Evolutionary conservation across 352 stramenopile species (phyloP).

Genomic region (Globisporangium acanthophoron): DNA sequence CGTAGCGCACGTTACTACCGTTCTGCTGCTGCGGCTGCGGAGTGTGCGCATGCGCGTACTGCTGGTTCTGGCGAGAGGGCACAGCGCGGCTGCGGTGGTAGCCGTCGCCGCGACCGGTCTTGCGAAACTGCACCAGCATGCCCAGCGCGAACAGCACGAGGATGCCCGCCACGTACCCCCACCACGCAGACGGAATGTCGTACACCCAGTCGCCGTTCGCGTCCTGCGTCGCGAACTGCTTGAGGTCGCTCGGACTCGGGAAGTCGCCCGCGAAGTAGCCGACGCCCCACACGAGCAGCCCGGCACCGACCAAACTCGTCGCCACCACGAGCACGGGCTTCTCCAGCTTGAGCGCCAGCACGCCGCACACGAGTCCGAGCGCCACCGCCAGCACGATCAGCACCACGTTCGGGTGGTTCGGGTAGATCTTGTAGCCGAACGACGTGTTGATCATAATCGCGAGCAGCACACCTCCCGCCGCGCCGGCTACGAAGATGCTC

Average conservation of each 20-base stretch:
- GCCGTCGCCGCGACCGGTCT: conserved; percentile 29
- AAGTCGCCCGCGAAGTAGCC: too few relatives aligned
- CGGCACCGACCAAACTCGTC: too few relatives aligned
- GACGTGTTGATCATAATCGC: too few relatives aligned
- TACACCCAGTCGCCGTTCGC: conserved; percentile 42
- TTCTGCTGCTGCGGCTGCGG: conserved; percentile 10
- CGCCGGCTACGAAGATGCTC: conserved; percentile 54
- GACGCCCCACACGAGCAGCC: too few relatives aligned
- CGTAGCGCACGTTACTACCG: conserved; percentile 6
- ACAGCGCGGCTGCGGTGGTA: conserved; percentile 5
- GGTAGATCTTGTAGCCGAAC: too few relatives aligned
- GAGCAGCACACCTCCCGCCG: conserved; percentile 42
- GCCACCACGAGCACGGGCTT: conserved; percentile 45
- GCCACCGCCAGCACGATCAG: conserved; percentile 42
- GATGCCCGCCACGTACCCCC: conserved; percentile 46
- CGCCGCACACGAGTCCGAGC: conserved; percentile 30
- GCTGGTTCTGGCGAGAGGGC: conserved; percentile 4
- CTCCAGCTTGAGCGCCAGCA: conserved; percentile 44
- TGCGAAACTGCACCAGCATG: conserved; percentile 55
- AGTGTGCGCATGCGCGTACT: conserved; percentile 4
- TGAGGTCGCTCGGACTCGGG: too few relatives aligned
- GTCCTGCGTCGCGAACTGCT: conserved; percentile 28
- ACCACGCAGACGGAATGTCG: conserved; percentile 52
- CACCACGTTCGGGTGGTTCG: too few relatives aligned
- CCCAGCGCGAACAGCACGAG: conserved; percentile 49